Base-by-base conservation (phyloP, 192 early-diverging fungal species). In the Gryganskiella cystojenkinii region DNA sequence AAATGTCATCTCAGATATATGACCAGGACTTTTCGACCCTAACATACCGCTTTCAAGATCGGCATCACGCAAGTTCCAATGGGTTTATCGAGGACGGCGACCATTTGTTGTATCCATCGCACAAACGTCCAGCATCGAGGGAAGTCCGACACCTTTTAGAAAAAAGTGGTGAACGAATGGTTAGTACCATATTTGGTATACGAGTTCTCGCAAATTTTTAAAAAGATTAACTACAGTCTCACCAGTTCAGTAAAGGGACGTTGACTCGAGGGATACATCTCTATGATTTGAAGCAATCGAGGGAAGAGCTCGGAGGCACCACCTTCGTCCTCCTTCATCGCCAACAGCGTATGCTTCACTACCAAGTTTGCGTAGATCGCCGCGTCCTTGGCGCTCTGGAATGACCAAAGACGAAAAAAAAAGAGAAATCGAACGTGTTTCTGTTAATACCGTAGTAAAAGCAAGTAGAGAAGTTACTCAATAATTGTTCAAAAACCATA, bases 61-160 rank as follows among this genome's bases (percentile, higher is more conserved):
- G 88, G 86, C 61, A 85, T 85, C 34, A 91, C 61, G 13, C 72
- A 70, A 42, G 59, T 47, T 20, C 86, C 86, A 9, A 82, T 70
- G 6, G 81, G 52, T 50, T 90, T 90, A 52, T 92, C 91, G 1
- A 94, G 79, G 19, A 92, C 56, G 15, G 93, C 87, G 1, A 92
- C 90, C 47, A 94, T 70, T 52, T 94, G 92, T 22, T 90, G 89
- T 44, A 94, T 81, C 93, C 93, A 94, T 33, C 86, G 82, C 43
- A 94, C 78, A 80, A 92, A 90, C 34, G 85, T 86, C 91, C 91
- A 94, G n/a, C 80, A 75, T 14, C 84, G 74, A 13, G 80, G 60
- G 37, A 82, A 51, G 20, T 71, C 54, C 27, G 76, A 56, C 0
- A 79, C 73, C 84, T 88, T n/a, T n/a, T n/a, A 69, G 17, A 30